A percentile compares a stretch with the other conserved stretches of the same genome.
Evolutionary conservation across 768 basidiomycete genomes (phyloP).

Genomic region (Agrocybe praecox): DNA sequence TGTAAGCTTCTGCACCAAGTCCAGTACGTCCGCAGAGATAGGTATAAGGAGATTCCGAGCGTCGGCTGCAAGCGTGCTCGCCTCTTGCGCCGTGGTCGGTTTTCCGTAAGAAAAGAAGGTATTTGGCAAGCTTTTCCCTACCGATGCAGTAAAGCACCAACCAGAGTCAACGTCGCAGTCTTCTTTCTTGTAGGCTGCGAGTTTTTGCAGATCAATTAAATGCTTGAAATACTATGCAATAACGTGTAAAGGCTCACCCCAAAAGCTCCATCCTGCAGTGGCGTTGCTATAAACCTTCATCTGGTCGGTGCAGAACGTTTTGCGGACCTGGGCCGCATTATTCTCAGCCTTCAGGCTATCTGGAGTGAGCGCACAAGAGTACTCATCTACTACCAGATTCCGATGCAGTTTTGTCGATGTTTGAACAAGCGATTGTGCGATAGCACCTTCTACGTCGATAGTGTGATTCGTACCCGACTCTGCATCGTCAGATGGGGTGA

Average conservation of each 20-base stretch:
- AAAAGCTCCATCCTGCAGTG: slow-evolving; percentile 70
- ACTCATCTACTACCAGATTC: slow-evolving; percentile 79
- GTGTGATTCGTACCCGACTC: slow-evolving; percentile 62
- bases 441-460: slow-evolving; percentile 40
- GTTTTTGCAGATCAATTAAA: slow-evolving; percentile 2
- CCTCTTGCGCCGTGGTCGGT: slow-evolving; percentile 1
- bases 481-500: slow-evolving; percentile 51
- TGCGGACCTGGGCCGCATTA: slow-evolving; percentile 45
- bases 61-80: slow-evolving; percentile 6
- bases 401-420: slow-evolving; percentile 28
- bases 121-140: slow-evolving; percentile 56
- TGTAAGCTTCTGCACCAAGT: slow-evolving; percentile 3
- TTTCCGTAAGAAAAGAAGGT: slow-evolving; percentile 57
- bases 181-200: slow-evolving; percentile 62
- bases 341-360: slow-evolving; percentile 51
- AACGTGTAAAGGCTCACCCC: slow-evolving; percentile 49
- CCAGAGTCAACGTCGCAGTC: slow-evolving; percentile 57
- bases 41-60: slow-evolving; percentile 14
- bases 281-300: slow-evolving; percentile 56
- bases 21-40: slow-evolving; percentile 10
- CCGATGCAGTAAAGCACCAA: slow-evolving; percentile 71
- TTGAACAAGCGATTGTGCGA: slow-evolving; percentile 33
- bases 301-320: slow-evolving; percentile 59
- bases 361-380: slow-evolving; percentile 77
- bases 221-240: not conserved